Conservation (phyloP, 2,329 filamentous ascomycete species). For the Fusarium marasasianum region DNA sequence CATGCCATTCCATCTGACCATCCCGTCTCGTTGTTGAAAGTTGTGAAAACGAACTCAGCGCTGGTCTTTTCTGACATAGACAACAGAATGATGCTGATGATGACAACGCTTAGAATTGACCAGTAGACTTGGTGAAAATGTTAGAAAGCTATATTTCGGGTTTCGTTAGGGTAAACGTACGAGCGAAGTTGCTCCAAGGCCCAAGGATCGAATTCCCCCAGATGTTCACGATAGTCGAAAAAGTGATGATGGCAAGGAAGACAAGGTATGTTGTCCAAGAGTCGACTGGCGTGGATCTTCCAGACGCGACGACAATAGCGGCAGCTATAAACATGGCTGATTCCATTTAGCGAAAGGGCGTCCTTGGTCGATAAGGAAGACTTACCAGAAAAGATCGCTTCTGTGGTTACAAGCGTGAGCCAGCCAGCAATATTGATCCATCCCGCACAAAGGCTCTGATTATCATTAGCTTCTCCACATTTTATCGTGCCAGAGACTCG, state of each 20-base stretch:
- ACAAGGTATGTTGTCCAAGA: background rate
- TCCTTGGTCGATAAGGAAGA: accelerated
- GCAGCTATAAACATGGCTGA: background rate
- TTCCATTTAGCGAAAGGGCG: accelerated
- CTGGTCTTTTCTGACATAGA: background rate
- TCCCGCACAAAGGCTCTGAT: background rate
- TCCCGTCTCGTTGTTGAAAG: background rate
- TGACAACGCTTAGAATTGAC: background rate
- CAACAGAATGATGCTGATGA: background rate
- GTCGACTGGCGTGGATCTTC: background rate
- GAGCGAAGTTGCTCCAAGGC: background rate
- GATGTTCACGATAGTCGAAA: background rate
- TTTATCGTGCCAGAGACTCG: accelerated
- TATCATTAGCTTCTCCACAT: background rate
- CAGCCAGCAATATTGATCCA: background rate
- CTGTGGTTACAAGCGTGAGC: background rate
- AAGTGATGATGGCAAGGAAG: background rate
- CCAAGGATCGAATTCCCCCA: background rate
- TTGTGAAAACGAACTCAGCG: background rate
- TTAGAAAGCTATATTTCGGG: background rate
- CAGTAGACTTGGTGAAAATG: background rate
- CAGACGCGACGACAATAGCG: background rate
- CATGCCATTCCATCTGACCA: background rate
- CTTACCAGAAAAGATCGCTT: background rate
- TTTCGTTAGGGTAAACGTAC: background rate